Conservation (phyloP, 345 rosid genomes). For the Rhodomyrtus tomentosa region DNA sequence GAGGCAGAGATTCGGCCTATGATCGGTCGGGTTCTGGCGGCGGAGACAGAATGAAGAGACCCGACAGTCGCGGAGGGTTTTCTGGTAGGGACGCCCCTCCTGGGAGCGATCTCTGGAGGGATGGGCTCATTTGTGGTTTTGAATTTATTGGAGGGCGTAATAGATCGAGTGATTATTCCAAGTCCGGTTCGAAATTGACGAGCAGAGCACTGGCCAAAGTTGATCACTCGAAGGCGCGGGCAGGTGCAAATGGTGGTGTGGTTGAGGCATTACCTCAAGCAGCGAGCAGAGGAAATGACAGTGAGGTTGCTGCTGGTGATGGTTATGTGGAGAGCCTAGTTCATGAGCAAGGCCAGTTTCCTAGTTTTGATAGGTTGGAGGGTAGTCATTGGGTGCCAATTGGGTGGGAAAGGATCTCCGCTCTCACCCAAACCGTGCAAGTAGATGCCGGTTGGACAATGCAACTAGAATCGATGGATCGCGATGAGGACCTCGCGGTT, state of each 20-base stretch:
- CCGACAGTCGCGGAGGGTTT: slow-evolving; percentile 9
- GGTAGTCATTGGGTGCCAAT: slow-evolving; percentile 78
- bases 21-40: slow-evolving; percentile 6
- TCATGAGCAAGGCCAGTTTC: slow-evolving; percentile 20
- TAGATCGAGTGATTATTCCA: slow-evolving; percentile 8
- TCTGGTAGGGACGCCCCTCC: slow-evolving; percentile 25
- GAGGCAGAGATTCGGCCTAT: slow-evolving; percentile 7
- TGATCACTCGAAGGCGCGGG: slow-evolving; percentile 8
- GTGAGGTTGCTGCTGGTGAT: slow-evolving; percentile 17
- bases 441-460: slow-evolving; percentile 55
- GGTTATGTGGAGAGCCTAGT: slow-evolving; percentile 20
- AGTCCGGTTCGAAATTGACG: slow-evolving; percentile 10
- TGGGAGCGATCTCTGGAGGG: slow-evolving; percentile 63
- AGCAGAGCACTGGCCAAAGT: not conserved
- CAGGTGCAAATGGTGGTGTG: slow-evolving; percentile 5
- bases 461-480: slow-evolving; percentile 34
- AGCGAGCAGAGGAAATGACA: slow-evolving; percentile 8
- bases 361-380: slow-evolving; percentile 27
- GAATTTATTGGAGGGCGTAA: slow-evolving; percentile 46
- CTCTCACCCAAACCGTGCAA: slow-evolving; percentile 57
- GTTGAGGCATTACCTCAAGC: slow-evolving; percentile 13
- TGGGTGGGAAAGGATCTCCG: slow-evolving; percentile 84
- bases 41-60: slow-evolving; percentile 5
- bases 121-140: slow-evolving; percentile 88
- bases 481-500: slow-evolving; percentile 51